These are phyloP conservation scores for Cercospora sp. DNA, from an alignment of 2,329 filamentous ascomycete species.

Conservation along the genomic window DNA sequence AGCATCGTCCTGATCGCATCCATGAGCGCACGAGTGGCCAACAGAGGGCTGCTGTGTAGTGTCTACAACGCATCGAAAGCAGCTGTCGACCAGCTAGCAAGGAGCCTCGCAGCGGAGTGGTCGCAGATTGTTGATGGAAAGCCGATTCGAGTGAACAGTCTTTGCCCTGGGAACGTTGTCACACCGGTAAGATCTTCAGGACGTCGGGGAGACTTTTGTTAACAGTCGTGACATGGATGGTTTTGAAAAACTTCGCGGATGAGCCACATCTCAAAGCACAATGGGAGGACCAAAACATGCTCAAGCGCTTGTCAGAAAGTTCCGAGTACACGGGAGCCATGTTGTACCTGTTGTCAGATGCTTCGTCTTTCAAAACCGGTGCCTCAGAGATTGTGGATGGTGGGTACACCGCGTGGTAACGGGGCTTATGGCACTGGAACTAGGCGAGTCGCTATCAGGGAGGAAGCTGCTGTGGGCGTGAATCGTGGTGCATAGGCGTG, in stretches of 20 bases:
- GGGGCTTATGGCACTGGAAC: background rate
- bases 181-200: slow-evolving; percentile 30
- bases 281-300: slow-evolving; percentile 39
- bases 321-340: slow-evolving; percentile 36
- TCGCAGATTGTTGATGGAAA: slow-evolving; percentile 41
- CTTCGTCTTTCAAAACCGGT: slow-evolving; percentile 35
- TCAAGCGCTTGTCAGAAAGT: slow-evolving; percentile 35
- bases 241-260: slow-evolving; percentile 36
- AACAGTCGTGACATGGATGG: slow-evolving; percentile 31
- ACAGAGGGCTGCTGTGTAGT: slow-evolving; percentile 26
- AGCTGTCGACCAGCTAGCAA: slow-evolving; percentile 23
- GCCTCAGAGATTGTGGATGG: slow-evolving; percentile 35
- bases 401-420: slow-evolving; percentile 10
- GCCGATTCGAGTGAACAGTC: slow-evolving; percentile 37
- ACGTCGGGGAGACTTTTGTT: background rate
- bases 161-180: slow-evolving; percentile 40
- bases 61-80: slow-evolving; percentile 44
- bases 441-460: background rate
- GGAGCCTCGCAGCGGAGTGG: slow-evolving; percentile 28
- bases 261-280: slow-evolving; percentile 32
- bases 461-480: background rate
- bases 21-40: slow-evolving; percentile 49
- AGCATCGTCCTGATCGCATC: slow-evolving; percentile 53
- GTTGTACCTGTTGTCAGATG: slow-evolving; percentile 37
- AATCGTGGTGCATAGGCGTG: background rate